Conservation (phyloP, 495 filamentous ascomycete species). For the Ascodesmis nigricans region DNA sequence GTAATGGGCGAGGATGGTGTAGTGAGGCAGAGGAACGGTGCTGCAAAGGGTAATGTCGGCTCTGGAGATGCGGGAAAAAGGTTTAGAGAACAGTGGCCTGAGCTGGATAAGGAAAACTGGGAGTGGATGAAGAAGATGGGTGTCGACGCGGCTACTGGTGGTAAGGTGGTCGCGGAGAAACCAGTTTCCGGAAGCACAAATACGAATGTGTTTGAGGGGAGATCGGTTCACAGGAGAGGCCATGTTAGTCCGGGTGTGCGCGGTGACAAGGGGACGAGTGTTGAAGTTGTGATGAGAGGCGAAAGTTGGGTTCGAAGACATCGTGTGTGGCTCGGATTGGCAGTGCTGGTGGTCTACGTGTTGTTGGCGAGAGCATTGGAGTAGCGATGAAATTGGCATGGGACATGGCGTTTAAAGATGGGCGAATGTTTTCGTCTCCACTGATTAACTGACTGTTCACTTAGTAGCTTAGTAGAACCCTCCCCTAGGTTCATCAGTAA, state of each 20-base stretch:
- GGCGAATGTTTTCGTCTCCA: neutral
- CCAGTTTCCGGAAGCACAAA: constrained; percentile 45
- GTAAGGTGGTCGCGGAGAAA: constrained; percentile 25
- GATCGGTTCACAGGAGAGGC: constrained; percentile 27
- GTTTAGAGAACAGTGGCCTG: constrained; percentile 75
- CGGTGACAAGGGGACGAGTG: constrained; percentile 45
- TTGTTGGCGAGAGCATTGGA: constrained; percentile 51
- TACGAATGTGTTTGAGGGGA: constrained; percentile 39
- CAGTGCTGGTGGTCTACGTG: constrained; percentile 52
- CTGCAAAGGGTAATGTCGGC: constrained; percentile 35
- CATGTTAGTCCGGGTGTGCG: constrained; percentile 4
- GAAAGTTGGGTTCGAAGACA: constrained; percentile 60
- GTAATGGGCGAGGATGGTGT: constrained; percentile 23
- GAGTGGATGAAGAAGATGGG: constrained; percentile 69
- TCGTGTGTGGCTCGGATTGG: constrained; percentile 47
- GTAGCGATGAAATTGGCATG: constrained; percentile 1
- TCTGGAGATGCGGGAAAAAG: constrained; percentile 82
- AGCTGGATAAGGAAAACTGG: constrained; percentile 79
- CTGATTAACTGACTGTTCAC: neutral
- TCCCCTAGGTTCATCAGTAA: too few relatives aligned
- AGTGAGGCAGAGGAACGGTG: constrained; percentile 27
- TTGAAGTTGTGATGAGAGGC: constrained; percentile 60
- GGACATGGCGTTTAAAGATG: neutral
- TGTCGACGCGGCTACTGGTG: constrained; percentile 59
- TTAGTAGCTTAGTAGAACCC: too few relatives aligned